Conservation (phyloP, 129 eudicot genomes). For the Flaveria ramosissima region DNA sequence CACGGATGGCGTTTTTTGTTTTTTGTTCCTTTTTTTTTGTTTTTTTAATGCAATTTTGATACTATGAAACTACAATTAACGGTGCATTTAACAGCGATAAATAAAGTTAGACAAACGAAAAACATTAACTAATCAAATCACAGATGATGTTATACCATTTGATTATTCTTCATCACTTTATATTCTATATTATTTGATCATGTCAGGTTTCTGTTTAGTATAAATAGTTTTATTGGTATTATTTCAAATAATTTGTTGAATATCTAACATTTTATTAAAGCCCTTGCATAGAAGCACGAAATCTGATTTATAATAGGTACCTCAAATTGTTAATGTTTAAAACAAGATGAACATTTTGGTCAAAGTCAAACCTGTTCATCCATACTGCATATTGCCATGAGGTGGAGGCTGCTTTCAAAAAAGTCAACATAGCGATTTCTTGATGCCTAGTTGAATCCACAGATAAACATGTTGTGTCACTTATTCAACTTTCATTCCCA, state of each 20-base stretch:
- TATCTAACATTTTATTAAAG: too few species aligned
- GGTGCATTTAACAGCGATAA: too few species aligned
- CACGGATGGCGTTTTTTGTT: slow-evolving; percentile 46
- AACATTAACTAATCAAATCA: too few species aligned
- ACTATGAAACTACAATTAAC: too few species aligned
- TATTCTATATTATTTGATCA: too few species aligned
- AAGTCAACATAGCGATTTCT: slow-evolving; percentile 3
- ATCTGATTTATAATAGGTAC: background rate
- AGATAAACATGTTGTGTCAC: slow-evolving; percentile 14
- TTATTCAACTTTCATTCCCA: slow-evolving; percentile 21
- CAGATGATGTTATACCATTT: too few species aligned
- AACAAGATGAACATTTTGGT: background rate
- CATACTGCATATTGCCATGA: slow-evolving; percentile 6
- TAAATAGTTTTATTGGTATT: background rate
- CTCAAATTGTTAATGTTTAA: background rate
- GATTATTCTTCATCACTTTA: too few species aligned
- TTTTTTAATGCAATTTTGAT: too few species aligned
- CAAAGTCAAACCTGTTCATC: slow-evolving; percentile 26
- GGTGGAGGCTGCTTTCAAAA: slow-evolving; percentile 21
- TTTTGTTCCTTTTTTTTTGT: too few species aligned
- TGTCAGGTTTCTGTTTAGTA: too few species aligned
- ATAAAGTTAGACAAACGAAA: too few species aligned
- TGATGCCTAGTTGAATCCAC: slow-evolving; percentile 22
- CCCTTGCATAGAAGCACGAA: background rate
- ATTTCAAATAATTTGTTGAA: background rate